Percentiles rank a stretch among this genome's conserved stretches.
These are phyloP conservation scores for Skeletonema potamos DNA, from an alignment of 108 stramenopile genomes.

Conservation along the genomic window DNA sequence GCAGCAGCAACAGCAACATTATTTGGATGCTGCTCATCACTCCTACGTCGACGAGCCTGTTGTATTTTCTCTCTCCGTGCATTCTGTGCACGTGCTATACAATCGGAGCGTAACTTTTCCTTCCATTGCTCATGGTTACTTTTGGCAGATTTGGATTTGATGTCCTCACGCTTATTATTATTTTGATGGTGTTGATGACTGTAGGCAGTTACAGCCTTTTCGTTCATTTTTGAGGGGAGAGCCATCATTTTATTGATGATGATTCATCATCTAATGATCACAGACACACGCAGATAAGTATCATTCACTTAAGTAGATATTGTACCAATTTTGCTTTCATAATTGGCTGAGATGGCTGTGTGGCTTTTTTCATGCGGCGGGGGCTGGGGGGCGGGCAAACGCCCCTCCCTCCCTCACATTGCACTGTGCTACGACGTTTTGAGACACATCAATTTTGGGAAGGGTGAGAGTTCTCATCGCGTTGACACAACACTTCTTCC, in stretches of 20 bases:
- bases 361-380: no score
- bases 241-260: not conserved
- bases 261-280: no score
- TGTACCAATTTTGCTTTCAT: no score
- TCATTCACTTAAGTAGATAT: no score
- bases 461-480: no score
- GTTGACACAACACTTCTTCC: no score
- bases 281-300: no score
- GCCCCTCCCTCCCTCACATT: no score
- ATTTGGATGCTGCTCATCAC: not conserved
- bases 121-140: not conserved
- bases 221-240: not conserved
- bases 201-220: not conserved
- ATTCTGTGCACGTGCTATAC: not conserved
- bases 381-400: no score
- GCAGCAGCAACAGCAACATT: not conserved
- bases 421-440: no score
- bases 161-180: not conserved
- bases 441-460: no score
- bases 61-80: not conserved
- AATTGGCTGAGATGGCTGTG: no score
- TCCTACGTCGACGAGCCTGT: not conserved
- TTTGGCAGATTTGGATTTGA: not conserved
- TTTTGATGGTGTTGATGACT: not conserved
- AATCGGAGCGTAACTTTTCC: not conserved